Base-by-base conservation (phyloP, 257 asterid species). In the Solanum sejunctum region DNA sequence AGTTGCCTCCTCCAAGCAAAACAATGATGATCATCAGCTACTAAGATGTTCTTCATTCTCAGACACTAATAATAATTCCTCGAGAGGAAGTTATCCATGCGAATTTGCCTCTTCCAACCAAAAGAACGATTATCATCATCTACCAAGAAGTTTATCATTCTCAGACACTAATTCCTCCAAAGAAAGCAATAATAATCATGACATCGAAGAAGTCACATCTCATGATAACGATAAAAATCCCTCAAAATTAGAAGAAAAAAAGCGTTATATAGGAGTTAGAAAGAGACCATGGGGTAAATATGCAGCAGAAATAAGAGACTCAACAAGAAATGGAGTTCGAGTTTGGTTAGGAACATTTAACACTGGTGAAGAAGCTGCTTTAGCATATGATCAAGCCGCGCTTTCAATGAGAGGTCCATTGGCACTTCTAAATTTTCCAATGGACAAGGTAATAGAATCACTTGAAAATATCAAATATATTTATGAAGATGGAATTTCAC, bases 261-360 rank as follows among this genome's bases (percentile, higher is more conserved):
- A 88, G 47, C 83, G 60, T 52, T 89, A 85, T 9, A 85, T 85
- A 1, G 92, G 92, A 7, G 90, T 88, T 23, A 70, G 91, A 32
- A 88, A 56, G 52, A 84, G 89, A 79, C 88, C 90, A 11, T 88
- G 92, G 90, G 89, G 92, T 3, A 89, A 88, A 73, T 89, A 58
- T 80, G 92, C 92, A 17, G 90, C 92, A 17, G 92, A 88, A 85
- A 89, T 89, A 83, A 88, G 88, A 23, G 92, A 89, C 57, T 89
- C 90, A 8, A 89, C 92, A 13, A 88, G 92, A 83, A 89, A 86
- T 39, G 90, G 92, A 41, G 45, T 43, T 17, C 80, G 92, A 83
- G 92, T 89, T 69, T 89, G 92, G 90, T 87, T 88, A 55, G 92
- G 90, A 1, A 89, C 92, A 17, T 88, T 89, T 43, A 78, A 83